These are phyloP conservation scores for Kwoniella heveanensis DNA, from an alignment of 768 basidiomycete species.

Conservation along the genomic window DNA sequence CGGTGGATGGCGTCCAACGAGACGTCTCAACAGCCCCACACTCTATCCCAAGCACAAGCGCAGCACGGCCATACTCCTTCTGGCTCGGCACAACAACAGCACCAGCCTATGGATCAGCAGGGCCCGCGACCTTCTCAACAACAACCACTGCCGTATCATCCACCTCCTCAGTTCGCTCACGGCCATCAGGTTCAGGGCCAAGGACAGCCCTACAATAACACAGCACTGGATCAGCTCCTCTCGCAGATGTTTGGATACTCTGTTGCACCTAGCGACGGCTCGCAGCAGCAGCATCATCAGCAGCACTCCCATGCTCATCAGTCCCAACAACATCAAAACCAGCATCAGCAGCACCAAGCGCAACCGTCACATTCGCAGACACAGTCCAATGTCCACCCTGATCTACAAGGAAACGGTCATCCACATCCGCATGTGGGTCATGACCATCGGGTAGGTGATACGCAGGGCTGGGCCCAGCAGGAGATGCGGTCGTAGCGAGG, in stretches of 20 bases:
- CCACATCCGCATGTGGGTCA: background rate
- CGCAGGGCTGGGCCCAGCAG: background rate
- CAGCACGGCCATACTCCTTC: background rate
- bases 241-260: constrained; percentile 44
- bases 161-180: background rate
- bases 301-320: constrained; percentile 4
- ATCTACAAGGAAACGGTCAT: background rate
- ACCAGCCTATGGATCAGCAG: background rate
- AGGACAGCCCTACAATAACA: constrained; percentile 25
- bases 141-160: constrained; percentile 1
- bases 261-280: background rate
- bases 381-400: background rate
- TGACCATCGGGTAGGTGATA: background rate
- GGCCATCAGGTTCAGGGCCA: background rate
- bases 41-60: background rate
- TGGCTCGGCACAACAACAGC: background rate
- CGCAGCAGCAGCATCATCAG: constrained; percentile 9
- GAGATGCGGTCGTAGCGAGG: background rate
- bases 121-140: background rate
- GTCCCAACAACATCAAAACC: background rate
- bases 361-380: too few species aligned
- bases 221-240: constrained; percentile 35
- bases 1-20: constrained; percentile 40
- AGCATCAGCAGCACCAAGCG: background rate
- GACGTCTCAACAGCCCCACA: constrained; percentile 5